Conservation (phyloP, 2,329 filamentous ascomycete species). For the Phaeosphaeria sp. region DNA sequence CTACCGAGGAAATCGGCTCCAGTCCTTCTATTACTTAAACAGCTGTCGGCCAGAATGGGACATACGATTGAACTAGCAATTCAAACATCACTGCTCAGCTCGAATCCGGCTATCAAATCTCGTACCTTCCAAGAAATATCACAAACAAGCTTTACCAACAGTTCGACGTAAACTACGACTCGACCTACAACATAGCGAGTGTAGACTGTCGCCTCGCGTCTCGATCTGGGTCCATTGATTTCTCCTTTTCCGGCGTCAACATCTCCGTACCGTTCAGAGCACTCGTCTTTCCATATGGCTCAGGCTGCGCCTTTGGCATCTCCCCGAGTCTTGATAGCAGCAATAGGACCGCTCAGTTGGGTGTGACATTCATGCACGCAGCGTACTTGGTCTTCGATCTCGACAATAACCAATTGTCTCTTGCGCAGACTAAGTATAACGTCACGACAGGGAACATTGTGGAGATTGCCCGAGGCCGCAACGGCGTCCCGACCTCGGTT, state of each 20-base stretch:
- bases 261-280: background rate
- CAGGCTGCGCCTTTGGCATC: background rate
- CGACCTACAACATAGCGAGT: background rate
- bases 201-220: background rate
- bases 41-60: background rate
- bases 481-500: background rate
- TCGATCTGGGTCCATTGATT: background rate
- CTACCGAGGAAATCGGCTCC: background rate
- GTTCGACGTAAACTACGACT: background rate
- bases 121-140: background rate
- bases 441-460: background rate
- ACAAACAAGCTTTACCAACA: background rate
- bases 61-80: background rate
- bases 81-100: background rate
- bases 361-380: conserved; percentile 42
- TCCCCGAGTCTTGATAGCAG: background rate
- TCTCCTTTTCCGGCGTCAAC: background rate
- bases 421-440: conserved; percentile 69
- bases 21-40: background rate
- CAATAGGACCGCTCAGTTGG: background rate
- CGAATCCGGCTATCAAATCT: background rate
- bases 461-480: background rate
- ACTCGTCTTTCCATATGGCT: background rate
- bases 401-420: conserved; percentile 64
- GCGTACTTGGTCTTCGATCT: conserved; percentile 71